Evolutionary conservation across 345 rosid genomes (phyloP).

Genomic region (Rhodamnia argentea): DNA sequence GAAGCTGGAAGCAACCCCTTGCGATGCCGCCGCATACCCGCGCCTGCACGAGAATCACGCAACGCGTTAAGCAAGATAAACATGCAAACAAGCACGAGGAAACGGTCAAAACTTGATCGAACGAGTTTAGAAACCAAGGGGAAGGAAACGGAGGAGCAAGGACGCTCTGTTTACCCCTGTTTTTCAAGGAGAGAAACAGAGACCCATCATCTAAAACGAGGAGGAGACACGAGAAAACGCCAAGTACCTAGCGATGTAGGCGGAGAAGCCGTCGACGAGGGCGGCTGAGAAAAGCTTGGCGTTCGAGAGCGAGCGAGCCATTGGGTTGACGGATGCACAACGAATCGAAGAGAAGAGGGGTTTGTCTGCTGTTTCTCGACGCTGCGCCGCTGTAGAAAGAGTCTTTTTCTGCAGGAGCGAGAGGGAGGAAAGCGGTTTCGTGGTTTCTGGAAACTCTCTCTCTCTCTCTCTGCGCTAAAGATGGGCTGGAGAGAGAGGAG

Average conservation of each 20-base stretch:
- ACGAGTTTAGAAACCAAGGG: not conserved
- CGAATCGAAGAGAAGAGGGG: not conserved
- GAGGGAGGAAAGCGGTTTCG: not conserved
- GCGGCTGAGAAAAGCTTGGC: slow-evolving; percentile 29
- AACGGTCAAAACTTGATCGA: not conserved
- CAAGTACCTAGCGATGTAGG: slow-evolving; percentile 20
- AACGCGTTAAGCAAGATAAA: not conserved
- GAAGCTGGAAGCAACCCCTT: slow-evolving; percentile 12
- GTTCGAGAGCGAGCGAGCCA: slow-evolving; percentile 41
- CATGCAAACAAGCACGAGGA: not conserved
- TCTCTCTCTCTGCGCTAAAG: too few relatives aligned
- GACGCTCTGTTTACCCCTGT: not conserved
- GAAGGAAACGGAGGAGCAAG: not conserved
- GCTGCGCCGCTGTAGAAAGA: not conserved
- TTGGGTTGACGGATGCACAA: not conserved
- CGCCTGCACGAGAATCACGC: slow-evolving; percentile 7
- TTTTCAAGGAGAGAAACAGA: not conserved
- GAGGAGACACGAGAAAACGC: not conserved
- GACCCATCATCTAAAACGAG: too few relatives aligned
- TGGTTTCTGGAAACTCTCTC: not conserved
- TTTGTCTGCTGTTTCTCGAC: not conserved
- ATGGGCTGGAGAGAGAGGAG: not conserved
- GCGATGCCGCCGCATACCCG: slow-evolving; percentile 23
- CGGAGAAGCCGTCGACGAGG: slow-evolving; percentile 21
- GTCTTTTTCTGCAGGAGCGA: not conserved